A percentile compares a stretch with the other conserved stretches of the same genome.
phyloP scores from a whole-genome alignment of 768 basidiomycete species.

The Gloeopeniophorella convolvens region DNA sequence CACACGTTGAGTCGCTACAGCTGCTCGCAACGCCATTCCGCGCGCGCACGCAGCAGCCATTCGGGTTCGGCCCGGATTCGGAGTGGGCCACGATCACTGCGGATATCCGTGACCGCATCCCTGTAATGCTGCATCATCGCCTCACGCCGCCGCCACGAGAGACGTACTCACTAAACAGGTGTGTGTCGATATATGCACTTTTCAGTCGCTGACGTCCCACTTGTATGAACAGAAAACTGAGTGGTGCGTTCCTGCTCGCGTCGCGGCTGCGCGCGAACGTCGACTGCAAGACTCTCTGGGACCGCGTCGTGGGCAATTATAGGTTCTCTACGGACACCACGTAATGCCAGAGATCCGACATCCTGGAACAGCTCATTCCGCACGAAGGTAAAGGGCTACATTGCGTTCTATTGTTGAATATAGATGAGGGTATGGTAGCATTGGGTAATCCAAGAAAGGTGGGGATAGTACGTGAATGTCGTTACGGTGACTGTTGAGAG shows the following conservation, averaged over 20 bases:
- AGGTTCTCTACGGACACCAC: conserved; percentile 22
- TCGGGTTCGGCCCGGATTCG: conserved; percentile 67
- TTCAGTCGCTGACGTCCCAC: background rate
- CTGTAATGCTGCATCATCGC: conserved; percentile 82
- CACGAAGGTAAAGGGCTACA: background rate
- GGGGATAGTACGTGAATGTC: background rate
- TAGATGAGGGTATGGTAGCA: background rate
- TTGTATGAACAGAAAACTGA: conserved; percentile 53
- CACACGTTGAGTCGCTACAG: conserved; percentile 78
- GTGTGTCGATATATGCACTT: conserved; percentile 18
- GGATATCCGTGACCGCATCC: conserved; percentile 74
- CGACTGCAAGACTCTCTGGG: conserved; percentile 72
- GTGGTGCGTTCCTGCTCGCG: conserved; percentile 75
- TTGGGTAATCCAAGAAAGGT: background rate
- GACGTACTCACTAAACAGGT: conserved; percentile 93
- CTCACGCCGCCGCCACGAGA: conserved; percentile 90
- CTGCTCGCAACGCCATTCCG: conserved; percentile 86
- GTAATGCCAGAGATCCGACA: conserved; percentile 5
- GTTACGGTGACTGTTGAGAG: conserved; percentile 13
- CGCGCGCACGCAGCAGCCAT: conserved; percentile 54
- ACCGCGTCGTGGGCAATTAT: conserved; percentile 47
- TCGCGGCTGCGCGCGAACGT: conserved; percentile 68
- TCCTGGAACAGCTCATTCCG: background rate
- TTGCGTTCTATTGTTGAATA: conserved; percentile 1
- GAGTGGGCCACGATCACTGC: conserved; percentile 67